phyloP scores from a whole-genome alignment of 768 basidiomycete genomes.

The Agaricus sinodeliciosus region DNA sequence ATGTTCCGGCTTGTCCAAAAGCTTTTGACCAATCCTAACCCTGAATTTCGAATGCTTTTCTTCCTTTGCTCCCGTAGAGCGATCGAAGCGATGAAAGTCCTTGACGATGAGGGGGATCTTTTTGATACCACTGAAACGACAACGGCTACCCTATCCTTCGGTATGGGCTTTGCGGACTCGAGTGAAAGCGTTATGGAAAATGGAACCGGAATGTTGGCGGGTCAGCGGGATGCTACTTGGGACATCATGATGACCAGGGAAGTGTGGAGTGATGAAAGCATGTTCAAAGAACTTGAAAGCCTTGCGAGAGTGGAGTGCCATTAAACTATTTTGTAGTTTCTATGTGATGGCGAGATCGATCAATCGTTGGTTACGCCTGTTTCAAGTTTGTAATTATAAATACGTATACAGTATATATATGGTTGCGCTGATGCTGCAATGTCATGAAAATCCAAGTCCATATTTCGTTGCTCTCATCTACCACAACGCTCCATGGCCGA shows the following conservation, averaged over 20 bases:
- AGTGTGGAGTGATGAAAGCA: constrained; percentile 50
- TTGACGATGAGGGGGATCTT: constrained; percentile 70
- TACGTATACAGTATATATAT: neutral
- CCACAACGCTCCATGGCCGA: constrained; percentile 30
- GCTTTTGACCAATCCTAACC: constrained; percentile 42
- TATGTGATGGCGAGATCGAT: constrained; percentile 7
- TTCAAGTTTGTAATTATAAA: neutral
- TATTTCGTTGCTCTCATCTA: constrained; percentile 13
- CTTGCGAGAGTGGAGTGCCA: constrained; percentile 67
- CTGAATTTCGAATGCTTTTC: constrained; percentile 49
- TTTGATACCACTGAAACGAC: constrained; percentile 65
- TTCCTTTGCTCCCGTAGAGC: constrained; percentile 55
- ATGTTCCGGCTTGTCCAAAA: constrained; percentile 69
- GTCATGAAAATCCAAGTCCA: constrained; percentile 6
- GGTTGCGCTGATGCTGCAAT: constrained; percentile 1
- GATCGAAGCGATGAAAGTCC: constrained; percentile 70
- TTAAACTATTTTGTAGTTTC: constrained; percentile 19
- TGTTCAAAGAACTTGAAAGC: constrained; percentile 79
- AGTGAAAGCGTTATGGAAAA: constrained; percentile 59
- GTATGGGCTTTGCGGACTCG: constrained; percentile 79
- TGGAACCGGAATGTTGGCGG: constrained; percentile 71
- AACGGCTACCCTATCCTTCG: constrained; percentile 63
- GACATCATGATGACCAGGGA: constrained; percentile 67
- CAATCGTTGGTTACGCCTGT: neutral
- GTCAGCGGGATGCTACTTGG: constrained; percentile 66